Conservation (phyloP, 2,329 filamentous ascomycete species). For the Xylaria sp. region DNA sequence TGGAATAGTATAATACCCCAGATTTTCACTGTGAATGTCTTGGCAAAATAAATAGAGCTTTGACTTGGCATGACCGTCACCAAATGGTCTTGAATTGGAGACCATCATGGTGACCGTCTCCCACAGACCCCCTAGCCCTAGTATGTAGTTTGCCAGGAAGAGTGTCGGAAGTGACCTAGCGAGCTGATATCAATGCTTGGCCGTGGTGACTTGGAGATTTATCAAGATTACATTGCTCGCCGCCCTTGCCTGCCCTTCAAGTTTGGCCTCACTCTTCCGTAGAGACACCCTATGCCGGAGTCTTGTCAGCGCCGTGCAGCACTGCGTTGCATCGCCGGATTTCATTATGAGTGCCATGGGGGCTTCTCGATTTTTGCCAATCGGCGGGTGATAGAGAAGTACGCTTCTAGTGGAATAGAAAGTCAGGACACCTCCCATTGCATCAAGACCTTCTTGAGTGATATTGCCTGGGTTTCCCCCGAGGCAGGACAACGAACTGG, state of each 20-base stretch:
- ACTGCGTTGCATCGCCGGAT: not conserved
- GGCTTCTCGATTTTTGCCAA: not conserved
- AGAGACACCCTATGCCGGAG: not conserved
- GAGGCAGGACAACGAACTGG: not conserved
- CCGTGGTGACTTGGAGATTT: too few species aligned
- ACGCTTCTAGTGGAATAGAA: not conserved
- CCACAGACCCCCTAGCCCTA: too few species aligned
- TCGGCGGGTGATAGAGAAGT: not conserved
- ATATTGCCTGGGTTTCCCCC: not conserved
- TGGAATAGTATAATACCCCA: too few species aligned
- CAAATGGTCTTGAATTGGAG: too few species aligned
- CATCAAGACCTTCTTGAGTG: not conserved
- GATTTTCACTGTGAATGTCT: too few species aligned
- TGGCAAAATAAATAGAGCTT: too few species aligned
- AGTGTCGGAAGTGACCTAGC: not conserved
- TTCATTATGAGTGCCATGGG: not conserved
- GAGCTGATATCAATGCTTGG: not conserved
- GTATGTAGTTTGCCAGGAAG: not conserved
- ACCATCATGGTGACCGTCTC: too few species aligned
- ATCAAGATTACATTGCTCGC: not conserved
- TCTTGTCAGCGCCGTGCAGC: not conserved
- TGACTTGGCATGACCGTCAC: too few species aligned
- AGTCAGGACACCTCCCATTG: not conserved
- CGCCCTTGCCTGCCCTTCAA: not conserved
- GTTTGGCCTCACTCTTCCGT: not conserved